Percentiles rank a stretch among this genome's conserved stretches.
These are phyloP conservation scores for Calonectria fujianensis DNA, from an alignment of 2,329 filamentous ascomycete genomes.

Conservation along the genomic window DNA sequence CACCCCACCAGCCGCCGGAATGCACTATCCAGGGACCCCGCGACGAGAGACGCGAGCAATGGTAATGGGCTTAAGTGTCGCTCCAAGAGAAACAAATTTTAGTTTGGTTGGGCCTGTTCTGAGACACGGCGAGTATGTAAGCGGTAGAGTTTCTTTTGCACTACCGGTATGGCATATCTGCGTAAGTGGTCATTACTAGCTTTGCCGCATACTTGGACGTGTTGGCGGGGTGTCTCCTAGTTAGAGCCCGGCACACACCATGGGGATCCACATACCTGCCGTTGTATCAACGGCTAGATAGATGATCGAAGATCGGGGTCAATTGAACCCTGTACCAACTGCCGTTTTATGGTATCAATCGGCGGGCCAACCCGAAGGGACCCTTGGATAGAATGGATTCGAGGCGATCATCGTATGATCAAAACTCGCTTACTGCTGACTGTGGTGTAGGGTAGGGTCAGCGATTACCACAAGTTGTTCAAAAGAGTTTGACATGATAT, in stretches of 20 bases:
- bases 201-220: not conserved
- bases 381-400: not conserved
- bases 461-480: not conserved
- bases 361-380: not conserved
- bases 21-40: not conserved
- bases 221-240: not conserved
- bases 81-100: not conserved
- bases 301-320: not conserved
- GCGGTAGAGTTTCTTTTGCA: not conserved
- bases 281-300: not conserved
- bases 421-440: too few species aligned
- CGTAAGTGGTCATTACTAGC: not conserved
- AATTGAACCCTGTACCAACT: not conserved
- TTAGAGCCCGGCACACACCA: too few species aligned
- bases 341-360: too few species aligned
- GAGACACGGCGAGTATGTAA: not conserved
- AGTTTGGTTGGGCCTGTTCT: not conserved
- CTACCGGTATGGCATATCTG: not conserved
- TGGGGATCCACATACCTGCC: not conserved
- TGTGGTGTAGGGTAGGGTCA: not conserved
- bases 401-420: not conserved
- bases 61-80: too few species aligned
- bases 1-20: not conserved
- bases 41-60: not conserved
- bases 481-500: not conserved